Conservation (phyloP, 495 filamentous ascomycete species). For the Halenospora varia region DNA sequence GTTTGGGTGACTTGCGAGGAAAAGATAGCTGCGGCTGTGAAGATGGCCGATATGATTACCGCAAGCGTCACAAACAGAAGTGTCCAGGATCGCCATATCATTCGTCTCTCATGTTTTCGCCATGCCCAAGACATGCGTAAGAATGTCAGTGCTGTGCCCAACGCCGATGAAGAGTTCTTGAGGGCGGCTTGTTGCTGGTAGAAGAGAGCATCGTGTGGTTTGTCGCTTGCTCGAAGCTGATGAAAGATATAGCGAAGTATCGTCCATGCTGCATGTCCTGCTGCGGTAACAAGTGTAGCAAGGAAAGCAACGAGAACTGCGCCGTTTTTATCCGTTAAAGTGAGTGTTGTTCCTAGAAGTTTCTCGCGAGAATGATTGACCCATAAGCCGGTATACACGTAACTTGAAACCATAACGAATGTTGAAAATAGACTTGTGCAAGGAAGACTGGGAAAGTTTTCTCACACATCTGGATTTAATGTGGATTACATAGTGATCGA, state of each 20-base stretch:
- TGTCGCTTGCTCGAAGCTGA: slow-evolving; percentile 23
- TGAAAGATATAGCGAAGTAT: slow-evolving; percentile 37
- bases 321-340: slow-evolving; percentile 29
- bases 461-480: background rate
- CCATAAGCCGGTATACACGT: slow-evolving; percentile 36
- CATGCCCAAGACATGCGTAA: slow-evolving; percentile 26
- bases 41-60: slow-evolving; percentile 26
- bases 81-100: slow-evolving; percentile 21
- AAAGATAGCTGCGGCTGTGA: slow-evolving; percentile 31
- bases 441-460: background rate
- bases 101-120: slow-evolving; percentile 24
- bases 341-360: slow-evolving; percentile 37
- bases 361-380: slow-evolving; percentile 37
- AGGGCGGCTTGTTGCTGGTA: slow-evolving; percentile 37
- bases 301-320: slow-evolving; percentile 38
- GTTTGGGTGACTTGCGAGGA: slow-evolving; percentile 30
- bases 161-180: slow-evolving; percentile 28
- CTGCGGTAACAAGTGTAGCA: slow-evolving; percentile 34
- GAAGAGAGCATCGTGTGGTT: slow-evolving; percentile 23
- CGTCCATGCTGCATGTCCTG: slow-evolving; percentile 34
- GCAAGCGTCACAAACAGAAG: slow-evolving; percentile 29
- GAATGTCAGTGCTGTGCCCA: slow-evolving; percentile 26
- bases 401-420: slow-evolving; percentile 8
- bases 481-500: background rate
- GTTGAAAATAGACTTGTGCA: slow-evolving; percentile 22